Evolutionary conservation across 352 stramenopile genomes (phyloP).

Genomic region (Phytophthora palmivora): DNA sequence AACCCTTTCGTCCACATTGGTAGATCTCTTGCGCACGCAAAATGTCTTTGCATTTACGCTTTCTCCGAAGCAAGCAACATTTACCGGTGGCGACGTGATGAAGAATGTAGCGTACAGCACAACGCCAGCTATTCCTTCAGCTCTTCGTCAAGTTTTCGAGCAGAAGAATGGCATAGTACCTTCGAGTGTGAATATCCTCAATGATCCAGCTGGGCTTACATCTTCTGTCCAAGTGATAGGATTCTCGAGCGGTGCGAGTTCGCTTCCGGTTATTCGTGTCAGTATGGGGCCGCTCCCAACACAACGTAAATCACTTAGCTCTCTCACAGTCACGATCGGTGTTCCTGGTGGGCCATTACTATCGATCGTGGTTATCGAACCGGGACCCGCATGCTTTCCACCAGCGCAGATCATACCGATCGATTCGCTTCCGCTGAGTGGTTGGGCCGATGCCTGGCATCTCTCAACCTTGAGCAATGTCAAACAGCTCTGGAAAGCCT

Average conservation of each 20-base stretch:
- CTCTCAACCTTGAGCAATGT: slow-evolving; percentile 41
- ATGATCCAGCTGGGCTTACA: slow-evolving; percentile 30
- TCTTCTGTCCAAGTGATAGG: slow-evolving; percentile 28
- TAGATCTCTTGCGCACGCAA: slow-evolving; percentile 25
- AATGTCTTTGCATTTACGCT: slow-evolving; percentile 44
- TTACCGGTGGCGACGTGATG: slow-evolving; percentile 25
- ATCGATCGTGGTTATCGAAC: slow-evolving; percentile 34
- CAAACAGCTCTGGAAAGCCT: slow-evolving; percentile 40
- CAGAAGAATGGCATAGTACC: slow-evolving; percentile 36
- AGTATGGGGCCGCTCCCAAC: slow-evolving; percentile 31
- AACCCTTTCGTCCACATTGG: slow-evolving; percentile 17
- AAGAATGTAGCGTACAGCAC: slow-evolving; percentile 26
- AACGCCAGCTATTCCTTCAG: slow-evolving; percentile 26
- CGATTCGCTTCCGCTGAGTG: slow-evolving; percentile 46
- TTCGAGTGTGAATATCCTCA: slow-evolving; percentile 27
- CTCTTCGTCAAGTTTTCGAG: slow-evolving; percentile 38
- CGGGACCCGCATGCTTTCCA: slow-evolving; percentile 44
- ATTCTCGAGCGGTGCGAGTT: slow-evolving; percentile 32
- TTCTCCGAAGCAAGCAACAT: slow-evolving; percentile 15
- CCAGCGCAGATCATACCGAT: slow-evolving; percentile 13
- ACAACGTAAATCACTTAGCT: slow-evolving; percentile 13
- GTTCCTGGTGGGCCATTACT: slow-evolving; percentile 41
- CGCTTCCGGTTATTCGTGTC: slow-evolving; percentile 42
- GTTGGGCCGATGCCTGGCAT: slow-evolving; percentile 61
- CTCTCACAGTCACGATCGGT: slow-evolving; percentile 26